A percentile compares a stretch with the other conserved stretches of the same genome.
Evolutionary conservation across 129 eudicot species (phyloP).

Genomic region (Erigeron canadensis): DNA sequence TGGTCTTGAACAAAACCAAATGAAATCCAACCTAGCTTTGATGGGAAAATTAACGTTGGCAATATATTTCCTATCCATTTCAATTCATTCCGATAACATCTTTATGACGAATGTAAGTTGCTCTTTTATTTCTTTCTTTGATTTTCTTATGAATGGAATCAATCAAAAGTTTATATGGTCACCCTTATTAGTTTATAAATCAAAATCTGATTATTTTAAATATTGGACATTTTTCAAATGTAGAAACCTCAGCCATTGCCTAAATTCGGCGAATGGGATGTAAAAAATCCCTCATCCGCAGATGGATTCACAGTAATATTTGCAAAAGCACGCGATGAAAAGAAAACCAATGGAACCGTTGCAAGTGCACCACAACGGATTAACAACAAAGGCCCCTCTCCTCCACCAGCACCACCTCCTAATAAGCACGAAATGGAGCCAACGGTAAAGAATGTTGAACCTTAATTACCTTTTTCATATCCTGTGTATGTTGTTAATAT

Average conservation of each 20-base stretch:
- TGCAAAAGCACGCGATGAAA: slow-evolving; percentile 66
- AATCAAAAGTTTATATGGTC: too few relatives aligned
- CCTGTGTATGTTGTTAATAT: neutral
- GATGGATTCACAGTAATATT: slow-evolving; percentile 68
- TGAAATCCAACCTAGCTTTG: slow-evolving; percentile 5
- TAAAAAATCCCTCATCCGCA: slow-evolving; percentile 65
- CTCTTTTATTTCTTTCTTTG: neutral
- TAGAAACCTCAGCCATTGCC: slow-evolving; percentile 63
- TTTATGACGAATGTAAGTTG: slow-evolving; percentile 45
- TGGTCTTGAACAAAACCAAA: neutral
- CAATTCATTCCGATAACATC: slow-evolving; percentile 5
- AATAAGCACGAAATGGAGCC: slow-evolving; percentile 15
- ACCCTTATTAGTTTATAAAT: neutral
- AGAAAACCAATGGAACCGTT: slow-evolving; percentile 46
- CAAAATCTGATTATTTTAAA: too few relatives aligned
- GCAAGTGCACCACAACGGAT: slow-evolving; percentile 26
- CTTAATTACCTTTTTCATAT: neutral
- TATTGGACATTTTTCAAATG: neutral
- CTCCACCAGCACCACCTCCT: slow-evolving; percentile 16
- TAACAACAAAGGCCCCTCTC: neutral
- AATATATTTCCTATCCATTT: neutral
- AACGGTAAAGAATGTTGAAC: neutral
- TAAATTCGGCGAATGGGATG: slow-evolving; percentile 77
- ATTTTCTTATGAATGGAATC: too few relatives aligned
- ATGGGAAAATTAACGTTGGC: slow-evolving; percentile 1